A percentile compares a stretch with the other conserved stretches of the same genome.
These are phyloP conservation scores for Ophiostoma australiae DNA, from an alignment of 2,329 filamentous ascomycete genomes.

Conservation along the genomic window DNA sequence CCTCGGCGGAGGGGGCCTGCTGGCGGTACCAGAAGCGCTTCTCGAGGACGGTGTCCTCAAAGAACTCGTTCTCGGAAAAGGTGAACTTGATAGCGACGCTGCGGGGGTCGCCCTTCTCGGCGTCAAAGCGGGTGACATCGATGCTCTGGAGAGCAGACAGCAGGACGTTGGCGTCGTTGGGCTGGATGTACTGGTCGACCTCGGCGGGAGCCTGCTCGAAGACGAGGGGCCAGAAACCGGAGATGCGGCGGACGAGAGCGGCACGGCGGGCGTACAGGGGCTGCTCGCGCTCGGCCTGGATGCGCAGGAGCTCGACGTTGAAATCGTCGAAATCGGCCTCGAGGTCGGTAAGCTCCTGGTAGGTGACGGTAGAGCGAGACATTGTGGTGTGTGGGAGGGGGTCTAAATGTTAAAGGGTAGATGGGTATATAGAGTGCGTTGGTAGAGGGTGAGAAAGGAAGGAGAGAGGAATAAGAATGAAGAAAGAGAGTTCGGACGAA, in stretches of 20 bases:
- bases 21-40: constrained; percentile 86
- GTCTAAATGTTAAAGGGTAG: not conserved
- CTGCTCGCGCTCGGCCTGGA: constrained; percentile 60
- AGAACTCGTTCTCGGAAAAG: constrained; percentile 77
- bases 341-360: constrained; percentile 72
- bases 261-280: constrained; percentile 74
- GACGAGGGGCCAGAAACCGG: constrained; percentile 92
- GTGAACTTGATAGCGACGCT: constrained; percentile 72
- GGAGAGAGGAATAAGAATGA: not conserved
- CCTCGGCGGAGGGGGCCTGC: not conserved
- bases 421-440: not conserved
- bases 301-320: constrained; percentile 78
- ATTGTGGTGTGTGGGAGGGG: constrained; percentile 7
- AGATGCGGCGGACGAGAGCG: constrained; percentile 64
- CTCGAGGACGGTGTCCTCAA: constrained; percentile 70
- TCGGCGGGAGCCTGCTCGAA: constrained; percentile 81
- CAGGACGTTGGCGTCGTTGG: constrained; percentile 70
- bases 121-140: constrained; percentile 74
- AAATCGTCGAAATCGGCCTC: constrained; percentile 80
- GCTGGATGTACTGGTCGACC: constrained; percentile 82
- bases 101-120: constrained; percentile 61
- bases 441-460: not conserved
- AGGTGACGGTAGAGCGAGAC: constrained; percentile 45
- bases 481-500: not conserved
- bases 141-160: constrained; percentile 62